Evolutionary conservation across 495 filamentous ascomycete genomes (phyloP).

Genomic region (Neurospora sp.): DNA sequence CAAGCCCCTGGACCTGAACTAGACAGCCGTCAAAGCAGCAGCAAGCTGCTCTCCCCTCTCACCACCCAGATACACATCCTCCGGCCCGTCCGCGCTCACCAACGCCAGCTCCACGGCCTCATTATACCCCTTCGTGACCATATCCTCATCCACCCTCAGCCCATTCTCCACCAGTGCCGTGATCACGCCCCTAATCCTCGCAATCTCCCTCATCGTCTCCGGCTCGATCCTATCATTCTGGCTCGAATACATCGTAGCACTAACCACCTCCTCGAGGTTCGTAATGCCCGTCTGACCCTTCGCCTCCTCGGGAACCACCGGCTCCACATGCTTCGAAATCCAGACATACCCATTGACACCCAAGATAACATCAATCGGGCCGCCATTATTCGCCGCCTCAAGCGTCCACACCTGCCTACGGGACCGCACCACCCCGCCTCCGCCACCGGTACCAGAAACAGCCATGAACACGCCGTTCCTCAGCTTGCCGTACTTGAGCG

Average conservation of each 20-base stretch:
- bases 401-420: constrained; percentile 82
- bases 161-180: constrained; percentile 71
- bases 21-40: constrained; percentile 39
- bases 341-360: constrained; percentile 96
- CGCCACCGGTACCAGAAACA: constrained; percentile 70
- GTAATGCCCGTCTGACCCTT: constrained; percentile 48
- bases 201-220: constrained; percentile 78
- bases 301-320: constrained; percentile 30
- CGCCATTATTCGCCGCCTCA: constrained; percentile 49
- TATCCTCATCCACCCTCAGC: constrained; percentile 82
- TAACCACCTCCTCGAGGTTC: constrained; percentile 70
- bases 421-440: constrained; percentile 69
- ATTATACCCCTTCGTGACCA: constrained; percentile 72
- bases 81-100: constrained; percentile 38
- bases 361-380: constrained; percentile 75
- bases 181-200: constrained; percentile 68
- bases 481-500: constrained; percentile 87
- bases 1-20: constrained; percentile 2
- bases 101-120: constrained; percentile 63
- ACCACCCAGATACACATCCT: constrained; percentile 59
- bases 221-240: constrained; percentile 75
- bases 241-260: constrained; percentile 65
- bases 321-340: constrained; percentile 68
- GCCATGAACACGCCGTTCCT: constrained; percentile 82
- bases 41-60: constrained; percentile 57